phyloP scores from a whole-genome alignment of 441 rosid genomes.

The Dalechampia spathulata region DNA sequence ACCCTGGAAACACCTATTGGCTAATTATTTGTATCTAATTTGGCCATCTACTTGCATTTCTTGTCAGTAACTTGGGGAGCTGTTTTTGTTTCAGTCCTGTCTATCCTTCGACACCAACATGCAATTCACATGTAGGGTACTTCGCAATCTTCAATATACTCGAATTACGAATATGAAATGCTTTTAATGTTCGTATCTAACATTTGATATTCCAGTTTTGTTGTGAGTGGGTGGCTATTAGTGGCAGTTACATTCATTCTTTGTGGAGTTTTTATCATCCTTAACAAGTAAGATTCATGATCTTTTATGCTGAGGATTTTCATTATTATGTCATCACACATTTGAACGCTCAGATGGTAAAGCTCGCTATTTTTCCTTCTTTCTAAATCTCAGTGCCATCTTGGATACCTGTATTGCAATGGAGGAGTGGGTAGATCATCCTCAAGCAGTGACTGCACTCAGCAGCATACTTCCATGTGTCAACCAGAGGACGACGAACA shows the following conservation, averaged over 20 bases:
- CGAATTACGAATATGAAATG: not conserved
- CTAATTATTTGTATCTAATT: not conserved
- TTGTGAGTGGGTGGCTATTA: slow-evolving; percentile 84
- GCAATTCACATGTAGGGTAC: slow-evolving; percentile 76
- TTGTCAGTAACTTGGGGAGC: slow-evolving; percentile 6
- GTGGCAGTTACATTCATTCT: slow-evolving; percentile 85
- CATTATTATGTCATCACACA: no score
- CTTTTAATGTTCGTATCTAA: slow-evolving; percentile 14
- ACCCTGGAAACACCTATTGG: not conserved
- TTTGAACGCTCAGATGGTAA: no score
- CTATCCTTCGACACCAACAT: slow-evolving; percentile 62
- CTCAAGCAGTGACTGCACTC: slow-evolving; percentile 86
- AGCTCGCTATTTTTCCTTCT: not conserved
- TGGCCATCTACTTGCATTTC: slow-evolving; percentile 8
- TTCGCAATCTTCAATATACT: no score
- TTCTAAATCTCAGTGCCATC: slow-evolving; percentile 43
- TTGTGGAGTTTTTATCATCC: slow-evolving; percentile 69
- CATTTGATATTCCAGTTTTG: slow-evolving; percentile 44
- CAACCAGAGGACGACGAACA: slow-evolving; percentile 73
- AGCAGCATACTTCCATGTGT: slow-evolving; percentile 91
- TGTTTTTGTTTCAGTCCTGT: slow-evolving; percentile 46
- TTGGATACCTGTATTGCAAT: slow-evolving; percentile 87
- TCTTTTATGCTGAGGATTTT: no score
- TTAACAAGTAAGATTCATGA: slow-evolving; percentile 60
- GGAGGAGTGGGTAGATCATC: slow-evolving; percentile 93